Evolutionary conservation across 2,329 filamentous ascomycete genomes (phyloP).

Genomic region (Penicillium aurantiogriseum): DNA sequence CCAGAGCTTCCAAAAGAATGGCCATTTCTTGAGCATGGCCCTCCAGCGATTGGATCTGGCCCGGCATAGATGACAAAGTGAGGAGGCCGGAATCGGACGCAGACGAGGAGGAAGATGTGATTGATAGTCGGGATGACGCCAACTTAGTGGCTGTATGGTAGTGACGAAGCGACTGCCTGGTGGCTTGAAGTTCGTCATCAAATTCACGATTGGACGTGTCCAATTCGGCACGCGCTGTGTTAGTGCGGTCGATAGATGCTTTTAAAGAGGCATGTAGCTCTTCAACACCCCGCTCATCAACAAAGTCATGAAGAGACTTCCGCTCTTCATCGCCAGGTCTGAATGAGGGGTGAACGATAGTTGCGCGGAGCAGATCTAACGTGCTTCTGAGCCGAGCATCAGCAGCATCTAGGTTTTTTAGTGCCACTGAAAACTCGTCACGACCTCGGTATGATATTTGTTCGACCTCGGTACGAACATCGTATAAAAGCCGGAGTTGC

Average conservation of each 20-base stretch:
- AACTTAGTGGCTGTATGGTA: conserved; percentile 40
- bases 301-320: conserved; percentile 64
- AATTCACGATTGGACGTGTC: conserved; percentile 61
- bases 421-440: conserved; percentile 48
- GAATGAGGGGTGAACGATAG: conserved; percentile 58
- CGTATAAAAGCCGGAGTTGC: conserved; percentile 46
- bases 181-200: conserved; percentile 67
- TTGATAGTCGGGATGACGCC: conserved; percentile 37
- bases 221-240: conserved; percentile 59
- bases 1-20: conserved; percentile 72
- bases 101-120: conserved; percentile 35
- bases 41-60: conserved; percentile 63
- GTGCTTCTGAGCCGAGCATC: conserved; percentile 58
- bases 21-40: conserved; percentile 80
- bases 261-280: conserved; percentile 57
- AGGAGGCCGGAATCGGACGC: conserved; percentile 35
- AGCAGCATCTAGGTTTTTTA: conserved; percentile 59
- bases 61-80: conserved; percentile 47
- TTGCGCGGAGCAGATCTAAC: conserved; percentile 55
- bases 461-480: conserved; percentile 46
- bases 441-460: conserved; percentile 43
- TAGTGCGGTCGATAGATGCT: conserved; percentile 60
- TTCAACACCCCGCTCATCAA: conserved; percentile 62
- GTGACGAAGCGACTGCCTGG: conserved; percentile 58
- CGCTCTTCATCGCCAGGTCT: conserved; percentile 49